Evolutionary conservation across 331 rosid species (phyloP).

Genomic region (Malus hybrid): DNA sequence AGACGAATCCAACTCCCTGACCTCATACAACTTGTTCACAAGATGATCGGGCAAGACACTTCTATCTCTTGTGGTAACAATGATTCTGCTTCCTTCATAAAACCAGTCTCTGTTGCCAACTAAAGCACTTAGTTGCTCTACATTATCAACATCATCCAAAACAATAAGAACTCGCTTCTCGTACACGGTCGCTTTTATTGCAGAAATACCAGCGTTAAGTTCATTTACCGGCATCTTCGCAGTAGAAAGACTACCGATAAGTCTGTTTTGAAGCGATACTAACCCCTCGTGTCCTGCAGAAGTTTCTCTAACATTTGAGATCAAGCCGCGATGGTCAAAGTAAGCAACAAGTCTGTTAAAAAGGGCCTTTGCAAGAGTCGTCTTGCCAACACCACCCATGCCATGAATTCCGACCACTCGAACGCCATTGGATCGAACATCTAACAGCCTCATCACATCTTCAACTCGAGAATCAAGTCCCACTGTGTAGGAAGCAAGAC

Average conservation of each 20-base stretch:
- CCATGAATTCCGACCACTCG: conserved; percentile 50
- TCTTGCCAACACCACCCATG: conserved; percentile 61
- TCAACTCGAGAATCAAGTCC: conserved; percentile 42
- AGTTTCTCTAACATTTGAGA: conserved; percentile 36
- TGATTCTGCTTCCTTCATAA: conserved; percentile 45
- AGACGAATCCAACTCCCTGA: conserved; percentile 25
- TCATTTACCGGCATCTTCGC: not conserved
- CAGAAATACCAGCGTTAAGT: conserved; percentile 11
- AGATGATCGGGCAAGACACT: not conserved
- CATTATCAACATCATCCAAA: conserved; percentile 43
- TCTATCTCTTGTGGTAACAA: conserved; percentile 45
- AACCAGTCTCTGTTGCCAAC: conserved; percentile 34
- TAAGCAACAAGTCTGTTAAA: conserved; percentile 32
- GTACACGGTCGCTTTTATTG: conserved; percentile 2
- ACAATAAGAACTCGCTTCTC: conserved; percentile 31
- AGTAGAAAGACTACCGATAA: conserved; percentile 16
- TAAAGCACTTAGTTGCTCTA: conserved; percentile 20
- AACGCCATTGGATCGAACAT: conserved; percentile 29
- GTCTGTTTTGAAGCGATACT: conserved; percentile 24
- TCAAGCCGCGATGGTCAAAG: conserved; percentile 34
- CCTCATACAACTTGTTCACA: conserved; percentile 32
- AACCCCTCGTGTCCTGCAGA: conserved; percentile 19
- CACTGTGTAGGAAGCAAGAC: conserved; percentile 33
- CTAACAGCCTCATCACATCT: conserved; percentile 6
- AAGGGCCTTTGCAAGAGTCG: conserved; percentile 59